Base-by-base conservation (phyloP, 352 stramenopile genomes). In the Globisporangium recalcitrans region DNA sequence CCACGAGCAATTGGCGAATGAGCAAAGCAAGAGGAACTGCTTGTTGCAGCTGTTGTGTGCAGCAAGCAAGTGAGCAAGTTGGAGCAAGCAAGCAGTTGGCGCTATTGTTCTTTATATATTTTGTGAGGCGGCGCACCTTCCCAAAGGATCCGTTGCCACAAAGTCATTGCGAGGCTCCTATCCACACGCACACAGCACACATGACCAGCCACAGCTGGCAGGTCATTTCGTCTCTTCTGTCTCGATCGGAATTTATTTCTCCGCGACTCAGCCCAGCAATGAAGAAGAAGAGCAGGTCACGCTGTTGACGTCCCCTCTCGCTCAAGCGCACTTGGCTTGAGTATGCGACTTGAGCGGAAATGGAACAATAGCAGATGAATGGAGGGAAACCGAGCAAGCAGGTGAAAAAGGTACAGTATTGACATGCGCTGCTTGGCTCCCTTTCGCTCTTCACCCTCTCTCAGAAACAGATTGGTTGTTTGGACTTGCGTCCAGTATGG, bases 1-100 rank as follows among this genome's bases (percentile, higher is more conserved):
- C 51, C 19, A 32, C 21, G 51, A 32, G 22, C 51, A 56, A 56
- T 56, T 56, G 51, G 27, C 29, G 51, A 56, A 56, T 56, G 51
- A 56, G 24, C 48, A 22, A 9, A 54, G 7, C 2, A 16, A n/a
- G 27, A n/a, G 3, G 48, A n/a, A n/a, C n/a, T n/a, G n/a, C n/a
- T n/a, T n/a, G n/a, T n/a, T n/a, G n/a, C n/a, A n/a, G n/a, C n/a
- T n/a, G n/a, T n/a, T n/a, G n/a, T n/a, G 36, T 16, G 4, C 16
- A 42, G 14, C 32, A 38, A 38, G 34, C 14, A 4, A 44, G 10
- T n/a, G 19, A 49, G n/a, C 19, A n/a, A 8, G 5, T 24, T 9
- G 27, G 51, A 56, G 14, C 26, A n/a, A 27, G 51, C 51, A n/a
- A 5, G 36, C 36, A 2, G 49, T 55, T 31, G 49, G 26, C 49